phyloP scores from a whole-genome alignment of 345 rosid genomes.

The Trapa bicornis region DNA sequence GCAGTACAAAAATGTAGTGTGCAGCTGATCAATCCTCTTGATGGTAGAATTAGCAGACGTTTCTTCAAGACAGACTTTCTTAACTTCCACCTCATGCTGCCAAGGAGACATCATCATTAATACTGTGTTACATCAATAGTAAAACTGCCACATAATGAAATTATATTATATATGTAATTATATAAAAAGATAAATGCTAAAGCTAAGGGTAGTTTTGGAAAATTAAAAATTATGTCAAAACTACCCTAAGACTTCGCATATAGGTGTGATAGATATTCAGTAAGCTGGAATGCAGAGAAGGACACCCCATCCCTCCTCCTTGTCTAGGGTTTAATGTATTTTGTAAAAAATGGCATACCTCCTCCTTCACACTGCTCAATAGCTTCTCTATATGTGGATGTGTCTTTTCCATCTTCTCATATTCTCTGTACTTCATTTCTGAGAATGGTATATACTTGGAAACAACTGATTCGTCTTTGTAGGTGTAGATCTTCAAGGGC shows the following conservation, averaged over 20 bases:
- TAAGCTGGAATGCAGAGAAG: too few relatives aligned
- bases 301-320: not conserved
- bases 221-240: too few relatives aligned
- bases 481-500: constrained; percentile 57
- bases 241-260: too few relatives aligned
- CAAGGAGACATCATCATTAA: constrained; percentile 5
- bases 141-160: too few relatives aligned
- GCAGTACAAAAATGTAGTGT: constrained; percentile 38
- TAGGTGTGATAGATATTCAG: too few relatives aligned
- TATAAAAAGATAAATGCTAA: too few relatives aligned
- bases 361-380: constrained; percentile 21
- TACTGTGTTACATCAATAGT: too few relatives aligned
- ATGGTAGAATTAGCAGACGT: constrained; percentile 19
- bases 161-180: too few relatives aligned
- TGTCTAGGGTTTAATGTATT: not conserved
- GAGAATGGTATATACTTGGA: constrained; percentile 52
- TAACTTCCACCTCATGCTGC: constrained; percentile 41
- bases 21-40: constrained; percentile 32
- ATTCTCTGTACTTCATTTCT: constrained; percentile 42
- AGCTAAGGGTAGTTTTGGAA: too few relatives aligned
- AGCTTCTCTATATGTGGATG: constrained; percentile 11
- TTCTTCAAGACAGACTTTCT: constrained; percentile 26
- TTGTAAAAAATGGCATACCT: constrained; percentile 28
- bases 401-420: constrained; percentile 24
- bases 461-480: constrained; percentile 43